These are phyloP conservation scores for Pythium periplocum DNA, from an alignment of 352 stramenopile genomes.

Conservation along the genomic window DNA sequence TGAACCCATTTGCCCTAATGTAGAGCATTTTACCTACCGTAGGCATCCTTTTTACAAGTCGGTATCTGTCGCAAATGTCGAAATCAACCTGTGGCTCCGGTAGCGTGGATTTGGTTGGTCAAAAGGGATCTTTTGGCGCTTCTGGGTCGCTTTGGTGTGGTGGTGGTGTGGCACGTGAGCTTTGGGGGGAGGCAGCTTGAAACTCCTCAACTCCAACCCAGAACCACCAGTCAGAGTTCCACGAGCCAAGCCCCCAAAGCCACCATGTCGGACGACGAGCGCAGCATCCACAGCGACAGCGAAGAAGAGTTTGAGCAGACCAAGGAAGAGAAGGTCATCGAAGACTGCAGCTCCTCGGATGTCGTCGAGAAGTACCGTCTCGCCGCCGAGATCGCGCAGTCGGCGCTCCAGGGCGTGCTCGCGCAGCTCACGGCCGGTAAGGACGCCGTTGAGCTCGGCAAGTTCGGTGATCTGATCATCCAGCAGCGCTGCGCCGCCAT, in stretches of 20 bases:
- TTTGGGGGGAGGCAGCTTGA: too few species aligned
- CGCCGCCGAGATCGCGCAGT: constrained; percentile 98
- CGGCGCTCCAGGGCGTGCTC: constrained; percentile 95
- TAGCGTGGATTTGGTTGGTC: too few species aligned
- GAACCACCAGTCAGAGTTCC: neutral
- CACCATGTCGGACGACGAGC: constrained; percentile 51
- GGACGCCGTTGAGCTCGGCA: constrained; percentile 94
- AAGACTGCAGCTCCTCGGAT: constrained; percentile 88
- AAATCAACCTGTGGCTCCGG: too few species aligned
- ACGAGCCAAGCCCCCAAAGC: neutral
- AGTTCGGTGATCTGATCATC: constrained; percentile 87
- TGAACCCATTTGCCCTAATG: too few species aligned
- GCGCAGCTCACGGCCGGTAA: constrained; percentile 90
- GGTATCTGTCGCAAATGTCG: too few species aligned
- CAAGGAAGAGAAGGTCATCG: constrained; percentile 55
- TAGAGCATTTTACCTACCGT: too few species aligned
- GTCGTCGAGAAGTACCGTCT: constrained; percentile 97
- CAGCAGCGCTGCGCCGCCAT: constrained; percentile 85
- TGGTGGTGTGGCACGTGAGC: constrained; percentile 1
- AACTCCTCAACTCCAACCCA: neutral
- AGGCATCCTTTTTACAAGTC: too few species aligned
- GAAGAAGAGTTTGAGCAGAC: constrained; percentile 68
- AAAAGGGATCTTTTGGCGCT: too few species aligned
- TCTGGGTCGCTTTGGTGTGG: neutral
- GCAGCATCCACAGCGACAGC: constrained; percentile 54